Base-by-base conservation (phyloP, 805 yeast genomes). In the Kurtzmaniella fragi region DNA sequence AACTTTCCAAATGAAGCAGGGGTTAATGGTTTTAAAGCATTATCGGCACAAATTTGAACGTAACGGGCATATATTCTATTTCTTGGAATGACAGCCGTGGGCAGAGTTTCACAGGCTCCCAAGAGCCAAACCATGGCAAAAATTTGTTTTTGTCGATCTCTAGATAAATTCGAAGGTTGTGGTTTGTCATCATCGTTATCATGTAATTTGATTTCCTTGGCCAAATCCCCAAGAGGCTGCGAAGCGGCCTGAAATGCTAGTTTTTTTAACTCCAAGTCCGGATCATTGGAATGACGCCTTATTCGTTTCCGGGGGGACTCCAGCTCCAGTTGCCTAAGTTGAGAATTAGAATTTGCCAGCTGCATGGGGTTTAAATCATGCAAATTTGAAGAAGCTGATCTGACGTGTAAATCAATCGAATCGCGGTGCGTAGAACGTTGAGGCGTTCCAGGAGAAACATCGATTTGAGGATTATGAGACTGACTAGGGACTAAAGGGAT, bases 121-220 rank as follows among this genome's bases (percentile, higher is more conserved):
- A 82, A 68, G 32, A 89, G 66, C 85, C 95, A 86, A 2, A 84
- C 76, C 76, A 87, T 74, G 10, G 90, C 96, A 58, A 86, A 85
- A 1, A 85, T 67, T 57, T 87, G 96, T 38, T 81, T 72, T 51
- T 78, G 83, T 41, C 78, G 67, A 48, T 82, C 87, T 35, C 67
- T 68, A 17, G 41, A 34, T 3, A 47, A 44, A 25, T 12, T 27
- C 4, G 11, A 10, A 13, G 23, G 28, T 28, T 25, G 20, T 28
- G 42, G 34, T 17, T 35, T 38, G 7, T 39, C 31, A 31, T 49
- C 55, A 31, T 46, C 57, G 38, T 47, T 52, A 42, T 75, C 80
- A 12, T 71, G 54, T n/a, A 58, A 58, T 44, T 65, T 65, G n/a
- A 75, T 67, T 25, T 65, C 59, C 1, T 59, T 44, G 0, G 78